Percentiles rank a stretch among this genome's conserved stretches.
These are phyloP conservation scores for Paecilomyces variotii DNA, from an alignment of 2,329 filamentous ascomycete species.

Conservation along the genomic window DNA sequence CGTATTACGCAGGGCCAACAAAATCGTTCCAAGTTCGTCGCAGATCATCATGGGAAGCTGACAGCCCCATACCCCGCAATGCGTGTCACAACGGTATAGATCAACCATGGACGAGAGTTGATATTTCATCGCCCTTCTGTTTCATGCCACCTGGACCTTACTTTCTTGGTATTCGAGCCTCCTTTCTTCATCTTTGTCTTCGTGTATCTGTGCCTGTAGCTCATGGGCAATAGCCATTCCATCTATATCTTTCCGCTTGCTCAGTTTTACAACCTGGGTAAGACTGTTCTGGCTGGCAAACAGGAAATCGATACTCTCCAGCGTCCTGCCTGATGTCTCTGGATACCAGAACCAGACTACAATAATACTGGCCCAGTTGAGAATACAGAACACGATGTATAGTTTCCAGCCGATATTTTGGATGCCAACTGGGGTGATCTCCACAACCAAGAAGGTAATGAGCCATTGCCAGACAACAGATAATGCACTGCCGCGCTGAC, in stretches of 20 bases:
- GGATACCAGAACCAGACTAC: constrained; percentile 32
- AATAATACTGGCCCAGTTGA: constrained; percentile 40
- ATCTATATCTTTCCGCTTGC: constrained; percentile 7
- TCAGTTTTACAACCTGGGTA: constrained; percentile 8
- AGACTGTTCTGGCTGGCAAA: constrained; percentile 8
- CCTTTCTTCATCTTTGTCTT: constrained; percentile 6
- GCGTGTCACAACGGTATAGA: neutral
- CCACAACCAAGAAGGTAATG: constrained; percentile 18
- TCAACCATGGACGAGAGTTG: too few species aligned
- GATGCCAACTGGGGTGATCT: constrained; percentile 36
- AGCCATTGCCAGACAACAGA: constrained; percentile 10
- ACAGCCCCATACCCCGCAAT: neutral
- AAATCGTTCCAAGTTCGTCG: neutral
- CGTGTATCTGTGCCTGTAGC: constrained; percentile 5
- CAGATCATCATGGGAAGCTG: neutral
- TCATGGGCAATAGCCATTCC: constrained; percentile 6
- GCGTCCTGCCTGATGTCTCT: constrained; percentile 13
- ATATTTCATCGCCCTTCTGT: neutral
- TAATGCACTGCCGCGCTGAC: constrained; percentile 5
- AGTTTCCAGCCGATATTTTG: constrained; percentile 27
- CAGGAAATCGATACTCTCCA: constrained; percentile 21
- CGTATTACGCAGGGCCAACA: neutral
- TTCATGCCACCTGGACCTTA: neutral
- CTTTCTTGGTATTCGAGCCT: constrained; percentile 2
- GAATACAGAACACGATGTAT: constrained; percentile 33